phyloP scores from a whole-genome alignment of 345 rosid species.

The Laguncularia racemosa region DNA sequence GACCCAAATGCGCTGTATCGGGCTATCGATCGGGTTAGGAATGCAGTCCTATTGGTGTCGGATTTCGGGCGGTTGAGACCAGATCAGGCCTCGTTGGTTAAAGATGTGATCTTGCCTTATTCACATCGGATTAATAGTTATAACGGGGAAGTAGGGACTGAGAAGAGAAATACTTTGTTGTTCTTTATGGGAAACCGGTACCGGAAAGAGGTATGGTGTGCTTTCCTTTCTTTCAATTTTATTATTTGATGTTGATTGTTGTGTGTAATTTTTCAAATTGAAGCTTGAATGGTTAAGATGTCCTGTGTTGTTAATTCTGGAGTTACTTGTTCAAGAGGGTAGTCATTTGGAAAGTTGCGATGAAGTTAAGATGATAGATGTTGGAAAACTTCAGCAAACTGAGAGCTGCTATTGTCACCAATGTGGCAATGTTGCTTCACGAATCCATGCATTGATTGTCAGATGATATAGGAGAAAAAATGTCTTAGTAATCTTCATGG shows the following conservation, averaged over 20 bases:
- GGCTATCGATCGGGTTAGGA: conserved; percentile 58
- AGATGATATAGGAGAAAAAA: too few relatives aligned
- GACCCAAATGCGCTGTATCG: conserved; percentile 86
- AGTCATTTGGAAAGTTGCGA: too few relatives aligned
- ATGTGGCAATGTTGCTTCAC: too few relatives aligned
- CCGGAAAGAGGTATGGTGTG: conserved; percentile 64
- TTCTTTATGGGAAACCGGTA: conserved; percentile 99
- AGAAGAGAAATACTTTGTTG: conserved; percentile 57
- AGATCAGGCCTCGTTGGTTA: conserved; percentile 86
- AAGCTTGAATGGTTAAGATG: background rate
- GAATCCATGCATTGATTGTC: too few relatives aligned
- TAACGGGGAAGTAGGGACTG: conserved; percentile 55
- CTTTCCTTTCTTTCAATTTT: background rate
- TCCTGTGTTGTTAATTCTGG: too few relatives aligned
- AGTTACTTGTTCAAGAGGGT: too few relatives aligned
- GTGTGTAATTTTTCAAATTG: background rate
- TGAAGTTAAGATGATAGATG: too few relatives aligned
- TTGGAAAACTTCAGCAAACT: too few relatives aligned
- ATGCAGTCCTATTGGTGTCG: conserved; percentile 53
- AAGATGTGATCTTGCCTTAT: conserved; percentile 86
- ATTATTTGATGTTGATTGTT: background rate
- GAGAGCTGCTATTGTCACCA: too few relatives aligned
- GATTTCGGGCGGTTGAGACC: conserved; percentile 81
- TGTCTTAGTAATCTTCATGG: too few relatives aligned
- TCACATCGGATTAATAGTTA: conserved; percentile 73